These are phyloP conservation scores for Neurospora africana DNA, from an alignment of 495 filamentous ascomycete species.

Conservation along the genomic window DNA sequence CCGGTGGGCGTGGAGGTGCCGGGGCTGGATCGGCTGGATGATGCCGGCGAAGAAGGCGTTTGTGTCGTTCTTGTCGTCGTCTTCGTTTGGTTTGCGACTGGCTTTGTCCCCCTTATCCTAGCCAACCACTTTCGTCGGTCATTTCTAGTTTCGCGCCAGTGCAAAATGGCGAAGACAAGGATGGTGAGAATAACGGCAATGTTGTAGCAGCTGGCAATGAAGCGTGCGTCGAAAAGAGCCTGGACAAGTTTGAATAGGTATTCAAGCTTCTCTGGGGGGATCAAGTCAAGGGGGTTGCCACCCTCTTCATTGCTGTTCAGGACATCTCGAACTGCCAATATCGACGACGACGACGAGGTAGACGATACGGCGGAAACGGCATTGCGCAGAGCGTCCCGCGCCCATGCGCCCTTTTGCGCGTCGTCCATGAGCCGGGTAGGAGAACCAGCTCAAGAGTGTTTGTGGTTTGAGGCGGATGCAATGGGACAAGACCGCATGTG, in stretches of 20 bases:
- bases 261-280: conserved; percentile 21
- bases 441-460: not conserved
- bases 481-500: not conserved
- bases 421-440: not conserved
- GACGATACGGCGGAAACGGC: conserved; percentile 1
- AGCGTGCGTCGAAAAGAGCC: conserved; percentile 22
- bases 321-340: not conserved
- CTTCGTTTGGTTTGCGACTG: not conserved
- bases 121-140: conserved; percentile 13
- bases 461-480: not conserved
- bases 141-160: conserved; percentile 14
- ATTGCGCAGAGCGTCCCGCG: not conserved
- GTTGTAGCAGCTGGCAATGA: conserved; percentile 26
- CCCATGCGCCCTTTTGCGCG: not conserved
- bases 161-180: conserved; percentile 14
- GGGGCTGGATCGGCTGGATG: not conserved
- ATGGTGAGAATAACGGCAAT: conserved; percentile 22
- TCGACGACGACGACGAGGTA: not conserved
- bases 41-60: conserved; percentile 10
- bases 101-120: not conserved
- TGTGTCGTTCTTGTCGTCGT: not conserved
- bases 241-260: conserved; percentile 25
- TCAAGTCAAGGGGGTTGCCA: not conserved
- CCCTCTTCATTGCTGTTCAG: not conserved
- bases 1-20: conserved; percentile 2